These are phyloP conservation scores for Monosporozyma servazzii DNA, from an alignment of 805 yeast species.

Conservation along the genomic window DNA sequence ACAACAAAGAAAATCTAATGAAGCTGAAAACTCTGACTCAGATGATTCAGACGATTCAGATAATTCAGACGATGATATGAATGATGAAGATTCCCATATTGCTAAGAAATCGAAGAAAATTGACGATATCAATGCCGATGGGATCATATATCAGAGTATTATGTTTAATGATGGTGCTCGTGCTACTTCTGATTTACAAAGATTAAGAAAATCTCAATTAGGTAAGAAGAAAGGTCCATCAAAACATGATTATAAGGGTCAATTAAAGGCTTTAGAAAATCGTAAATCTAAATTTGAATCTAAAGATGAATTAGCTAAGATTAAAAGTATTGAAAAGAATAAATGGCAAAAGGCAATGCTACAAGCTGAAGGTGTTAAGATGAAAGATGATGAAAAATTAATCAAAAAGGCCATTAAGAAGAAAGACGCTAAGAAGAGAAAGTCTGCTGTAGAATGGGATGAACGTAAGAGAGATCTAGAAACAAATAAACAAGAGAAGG, in stretches of 20 bases:
- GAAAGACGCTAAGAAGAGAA: conserved; percentile 73
- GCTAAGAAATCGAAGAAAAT: conserved; percentile 30
- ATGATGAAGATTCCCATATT: conserved; percentile 11
- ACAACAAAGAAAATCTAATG: conserved; percentile 31
- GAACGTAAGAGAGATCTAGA: conserved; percentile 78
- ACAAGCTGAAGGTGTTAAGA: conserved; percentile 80
- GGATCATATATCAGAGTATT: conserved; percentile 70
- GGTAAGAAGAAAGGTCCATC: conserved; percentile 65
- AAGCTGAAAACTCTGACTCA: conserved; percentile 31
- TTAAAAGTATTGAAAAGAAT: conserved; percentile 54
- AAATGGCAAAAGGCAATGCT: conserved; percentile 80
- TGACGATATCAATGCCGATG: conserved; percentile 29
- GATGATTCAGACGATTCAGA: conserved; percentile 31
- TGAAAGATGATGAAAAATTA: conserved; percentile 83
- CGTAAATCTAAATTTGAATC: conserved; percentile 55
- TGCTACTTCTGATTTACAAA: conserved; percentile 62
- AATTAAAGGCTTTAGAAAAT: conserved; percentile 63
- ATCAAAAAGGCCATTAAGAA: conserved; percentile 78
- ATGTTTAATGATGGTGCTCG: conserved; percentile 74
- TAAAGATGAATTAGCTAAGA: conserved; percentile 54
- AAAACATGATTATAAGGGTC: conserved; percentile 75
- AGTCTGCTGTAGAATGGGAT: conserved; percentile 84
- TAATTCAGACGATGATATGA: conserved; percentile 15
- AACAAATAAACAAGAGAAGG: conserved; percentile 62
- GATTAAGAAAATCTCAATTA: conserved; percentile 38